Percentiles rank a stretch among this genome's conserved stretches.
Evolutionary conservation across 2,329 filamentous ascomycete genomes (phyloP).

Genomic region (Calonectria henricotiae): DNA sequence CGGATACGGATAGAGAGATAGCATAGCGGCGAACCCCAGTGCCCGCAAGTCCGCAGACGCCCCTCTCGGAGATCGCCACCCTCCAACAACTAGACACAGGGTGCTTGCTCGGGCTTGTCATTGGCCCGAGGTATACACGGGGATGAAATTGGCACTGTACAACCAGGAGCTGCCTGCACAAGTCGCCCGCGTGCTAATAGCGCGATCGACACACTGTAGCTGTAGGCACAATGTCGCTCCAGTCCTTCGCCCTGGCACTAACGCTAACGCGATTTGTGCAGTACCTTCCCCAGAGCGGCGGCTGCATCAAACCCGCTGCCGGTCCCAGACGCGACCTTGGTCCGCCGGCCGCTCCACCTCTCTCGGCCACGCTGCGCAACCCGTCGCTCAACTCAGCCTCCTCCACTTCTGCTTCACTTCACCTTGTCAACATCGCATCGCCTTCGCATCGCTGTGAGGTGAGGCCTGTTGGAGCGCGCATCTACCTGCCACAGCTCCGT

Average conservation of each 20-base stretch:
- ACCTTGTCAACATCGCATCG: constrained; percentile 42
- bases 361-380: constrained; percentile 40
- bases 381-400: constrained; percentile 52
- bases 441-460: constrained; percentile 40
- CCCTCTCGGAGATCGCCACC: constrained; percentile 45
- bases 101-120: constrained; percentile 23
- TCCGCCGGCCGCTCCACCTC: constrained; percentile 41
- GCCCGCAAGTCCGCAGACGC: constrained; percentile 12
- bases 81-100: constrained; percentile 27
- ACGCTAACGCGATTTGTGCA: constrained; percentile 20
- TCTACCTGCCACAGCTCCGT: constrained; percentile 47
- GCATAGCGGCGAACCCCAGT: constrained; percentile 37
- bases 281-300: constrained; percentile 40
- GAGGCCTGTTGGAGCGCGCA: constrained; percentile 49
- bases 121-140: constrained; percentile 29
- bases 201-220: constrained; percentile 23
- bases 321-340: constrained; percentile 44
- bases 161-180: background rate
- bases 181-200: background rate
- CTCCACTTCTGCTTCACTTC: constrained; percentile 49
- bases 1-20: constrained; percentile 25
- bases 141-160: background rate
- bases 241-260: background rate
- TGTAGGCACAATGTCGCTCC: background rate
- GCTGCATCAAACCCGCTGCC: constrained; percentile 39